Evolutionary conservation across 305 asterid species (phyloP).

Genomic region (Stenogyne calaminthoides): DNA sequence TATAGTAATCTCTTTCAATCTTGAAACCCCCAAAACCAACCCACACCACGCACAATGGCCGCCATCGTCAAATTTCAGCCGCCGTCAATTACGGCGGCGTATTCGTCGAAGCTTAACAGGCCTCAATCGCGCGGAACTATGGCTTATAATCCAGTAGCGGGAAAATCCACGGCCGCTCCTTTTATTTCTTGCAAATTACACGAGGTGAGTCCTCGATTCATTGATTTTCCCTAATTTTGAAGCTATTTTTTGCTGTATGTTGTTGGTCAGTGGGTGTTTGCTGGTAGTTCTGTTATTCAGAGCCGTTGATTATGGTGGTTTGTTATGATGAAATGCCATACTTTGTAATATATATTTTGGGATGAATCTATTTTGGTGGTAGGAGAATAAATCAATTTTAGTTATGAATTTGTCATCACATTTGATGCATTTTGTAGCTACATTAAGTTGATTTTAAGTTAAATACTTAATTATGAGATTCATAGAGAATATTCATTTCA

Average conservation of each 20-base stretch:
- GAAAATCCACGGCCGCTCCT: conserved; percentile 7
- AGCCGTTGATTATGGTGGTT: neutral
- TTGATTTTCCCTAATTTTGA: neutral
- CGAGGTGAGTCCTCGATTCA: conserved; percentile 30
- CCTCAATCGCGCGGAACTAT: conserved; percentile 4
- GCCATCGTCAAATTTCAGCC: conserved; percentile 29
- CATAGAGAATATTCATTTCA: neutral
- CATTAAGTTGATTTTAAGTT: neutral
- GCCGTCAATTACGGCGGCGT: conserved; percentile 27
- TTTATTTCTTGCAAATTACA: conserved; percentile 35
- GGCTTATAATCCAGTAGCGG: conserved; percentile 7
- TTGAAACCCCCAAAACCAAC: no score
- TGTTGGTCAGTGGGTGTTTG: neutral
- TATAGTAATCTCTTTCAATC: neutral
- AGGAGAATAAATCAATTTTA: neutral
- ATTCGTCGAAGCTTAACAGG: conserved; percentile 13
- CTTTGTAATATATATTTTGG: neutral
- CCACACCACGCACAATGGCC: conserved; percentile 28
- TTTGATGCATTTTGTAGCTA: neutral
- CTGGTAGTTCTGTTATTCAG: neutral
- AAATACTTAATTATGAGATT: no score
- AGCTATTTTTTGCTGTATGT: neutral
- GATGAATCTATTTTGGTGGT: neutral
- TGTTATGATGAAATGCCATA: neutral
- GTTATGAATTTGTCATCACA: neutral